Evolutionary conservation across 345 rosid genomes (phyloP), one percentile per base, ranked within the genome.

Genomic region (Hibiscus syriacus): DNA sequence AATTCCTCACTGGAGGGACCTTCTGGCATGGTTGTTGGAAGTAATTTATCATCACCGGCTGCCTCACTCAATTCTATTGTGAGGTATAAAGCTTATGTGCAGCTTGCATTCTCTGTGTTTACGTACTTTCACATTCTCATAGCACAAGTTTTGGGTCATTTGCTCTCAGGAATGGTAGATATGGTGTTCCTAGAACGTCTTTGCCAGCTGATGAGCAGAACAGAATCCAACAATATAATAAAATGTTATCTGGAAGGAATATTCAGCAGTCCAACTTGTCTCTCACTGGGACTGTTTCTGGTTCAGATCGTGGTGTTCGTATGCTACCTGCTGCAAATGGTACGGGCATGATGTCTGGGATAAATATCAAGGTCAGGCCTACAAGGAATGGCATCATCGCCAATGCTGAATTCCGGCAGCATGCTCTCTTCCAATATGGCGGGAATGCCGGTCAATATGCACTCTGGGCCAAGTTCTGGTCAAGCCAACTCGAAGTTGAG

Each of bases 171-270:
- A 93, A 89, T 76, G 80, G 88, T 73, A 86, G n/a, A n/a, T n/a
- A n/a, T n/a, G n/a, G n/a, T n/a, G n/a, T n/a, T n/a, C n/a, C n/a
- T n/a, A n/a, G n/a, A 77, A 71, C 87, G 57, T 78, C 96, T 80
- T 81, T 84, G 64, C 90, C 87, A 32, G 85, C 68, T 73, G 96
- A 90, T 60, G 98, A 95, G 78, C 98, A 86, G 71, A 96, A 86
- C 60, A 79, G 90, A 71, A 76, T 82, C 77, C 97, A 82, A 71
- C 95, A 83, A 49, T 75, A 72, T 71, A 85, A 82, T 81, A 93
- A 88, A 74, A 80, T 83, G 82, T 41, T 86, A 59, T 70, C 97
- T 2, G 74, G 78, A 70, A 85, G 97, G 84, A 82, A 84, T 65
- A 68, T 83, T 70, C 92, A 82, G 76, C 98, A 86, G 79, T 49